A percentile compares a stretch with the other conserved stretches of the same genome.
These are phyloP conservation scores for Tuber brumale DNA, from an alignment of 495 filamentous ascomycete species.

Conservation along the genomic window DNA sequence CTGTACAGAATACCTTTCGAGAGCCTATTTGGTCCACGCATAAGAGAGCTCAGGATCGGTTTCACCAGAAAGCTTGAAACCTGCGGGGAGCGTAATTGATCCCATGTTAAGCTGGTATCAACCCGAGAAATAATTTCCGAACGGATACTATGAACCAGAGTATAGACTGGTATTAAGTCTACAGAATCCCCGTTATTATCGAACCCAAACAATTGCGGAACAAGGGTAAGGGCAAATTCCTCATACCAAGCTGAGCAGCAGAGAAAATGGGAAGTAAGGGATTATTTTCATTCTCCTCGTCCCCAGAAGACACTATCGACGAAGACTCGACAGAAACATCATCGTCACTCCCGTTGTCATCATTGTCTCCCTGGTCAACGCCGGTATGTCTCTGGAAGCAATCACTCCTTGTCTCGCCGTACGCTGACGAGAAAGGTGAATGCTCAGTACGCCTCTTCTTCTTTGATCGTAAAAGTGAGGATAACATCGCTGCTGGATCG, in stretches of 20 bases:
- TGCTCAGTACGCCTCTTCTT: conserved; percentile 44
- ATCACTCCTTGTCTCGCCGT: conserved; percentile 30
- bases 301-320: conserved; percentile 44
- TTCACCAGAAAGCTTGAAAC: conserved; percentile 93
- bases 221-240: neutral
- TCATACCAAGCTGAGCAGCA: conserved; percentile 65
- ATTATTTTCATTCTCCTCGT: conserved; percentile 52
- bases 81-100: conserved; percentile 87
- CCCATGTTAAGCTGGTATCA: conserved; percentile 91
- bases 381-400: conserved; percentile 10
- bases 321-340: conserved; percentile 9
- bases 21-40: conserved; percentile 78
- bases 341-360: neutral
- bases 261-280: conserved; percentile 79
- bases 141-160: conserved; percentile 79
- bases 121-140: conserved; percentile 71
- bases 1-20: conserved; percentile 81
- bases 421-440: conserved; percentile 50
- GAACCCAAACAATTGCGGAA: conserved; percentile 7
- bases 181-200: conserved; percentile 5
- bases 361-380: neutral
- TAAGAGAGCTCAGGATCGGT: conserved; percentile 52
- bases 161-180: conserved; percentile 79
- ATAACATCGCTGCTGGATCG: conserved; percentile 44
- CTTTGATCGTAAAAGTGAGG: conserved; percentile 48